These are phyloP conservation scores for Boletus subcaerulescens DNA, from an alignment of 768 basidiomycete genomes.

Conservation along the genomic window DNA sequence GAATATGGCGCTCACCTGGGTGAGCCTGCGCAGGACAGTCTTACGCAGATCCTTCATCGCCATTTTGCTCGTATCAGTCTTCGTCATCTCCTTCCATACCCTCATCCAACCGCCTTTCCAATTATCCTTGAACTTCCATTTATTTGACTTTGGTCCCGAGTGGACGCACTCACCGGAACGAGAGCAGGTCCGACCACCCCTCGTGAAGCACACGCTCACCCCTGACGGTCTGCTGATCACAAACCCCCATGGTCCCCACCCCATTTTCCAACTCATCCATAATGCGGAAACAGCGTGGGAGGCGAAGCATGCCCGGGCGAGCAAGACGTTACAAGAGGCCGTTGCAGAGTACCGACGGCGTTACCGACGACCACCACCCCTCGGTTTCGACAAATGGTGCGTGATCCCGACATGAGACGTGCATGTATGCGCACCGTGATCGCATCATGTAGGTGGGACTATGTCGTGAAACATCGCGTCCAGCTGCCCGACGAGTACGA, in stretches of 20 bases:
- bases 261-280: slow-evolving; percentile 41
- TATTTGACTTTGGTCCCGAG: background rate
- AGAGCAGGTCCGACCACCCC: background rate
- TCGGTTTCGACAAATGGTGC: slow-evolving; percentile 43
- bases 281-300: slow-evolving; percentile 38
- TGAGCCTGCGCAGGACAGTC: background rate
- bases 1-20: background rate
- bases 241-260: slow-evolving; percentile 37
- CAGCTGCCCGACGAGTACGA: slow-evolving; percentile 47
- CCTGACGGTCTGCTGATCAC: slow-evolving; percentile 34
- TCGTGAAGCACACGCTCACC: slow-evolving; percentile 20
- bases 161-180: background rate
- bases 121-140: background rate
- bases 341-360: slow-evolving; percentile 37
- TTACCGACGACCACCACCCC: slow-evolving; percentile 36
- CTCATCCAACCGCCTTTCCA: background rate
- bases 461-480: slow-evolving; percentile 37
- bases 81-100: background rate
- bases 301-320: slow-evolving; percentile 31
- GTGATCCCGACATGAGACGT: background rate
- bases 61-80: background rate
- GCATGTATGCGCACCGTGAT: background rate
- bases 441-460: slow-evolving; percentile 40
- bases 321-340: slow-evolving; percentile 37
- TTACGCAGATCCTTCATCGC: background rate